These are phyloP conservation scores for Hymenoscyphus infarciens DNA, from an alignment of 2,329 filamentous ascomycete genomes.

Conservation along the genomic window DNA sequence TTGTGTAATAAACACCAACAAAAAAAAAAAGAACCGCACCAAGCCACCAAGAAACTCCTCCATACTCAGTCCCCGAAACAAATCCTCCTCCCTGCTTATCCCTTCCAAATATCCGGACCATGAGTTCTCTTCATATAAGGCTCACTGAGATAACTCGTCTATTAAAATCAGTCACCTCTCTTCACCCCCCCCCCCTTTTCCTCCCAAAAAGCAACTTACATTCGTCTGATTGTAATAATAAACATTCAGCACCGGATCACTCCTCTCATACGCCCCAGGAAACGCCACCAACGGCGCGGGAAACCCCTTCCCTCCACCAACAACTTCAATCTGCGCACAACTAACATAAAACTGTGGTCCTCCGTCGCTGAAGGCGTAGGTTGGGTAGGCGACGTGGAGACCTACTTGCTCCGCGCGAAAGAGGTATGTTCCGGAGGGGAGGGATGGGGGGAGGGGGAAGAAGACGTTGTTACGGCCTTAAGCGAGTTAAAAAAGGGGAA, in stretches of 20 bases:
- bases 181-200: too few relatives aligned
- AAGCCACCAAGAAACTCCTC: too few relatives aligned
- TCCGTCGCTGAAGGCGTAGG: not conserved
- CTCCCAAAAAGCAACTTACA: not conserved
- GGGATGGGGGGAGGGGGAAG: not conserved
- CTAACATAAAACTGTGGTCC: not conserved
- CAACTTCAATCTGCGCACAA: slow-evolving; percentile 4
- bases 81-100: too few relatives aligned
- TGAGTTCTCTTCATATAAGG: not conserved
- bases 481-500: not conserved
- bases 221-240: not conserved
- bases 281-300: not conserved
- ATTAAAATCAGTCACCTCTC: too few relatives aligned
- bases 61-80: too few relatives aligned
- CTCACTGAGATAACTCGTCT: slow-evolving; percentile 2
- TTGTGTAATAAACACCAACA: too few relatives aligned
- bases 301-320: not conserved
- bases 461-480: not conserved
- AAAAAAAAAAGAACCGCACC: too few relatives aligned
- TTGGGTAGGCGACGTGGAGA: not conserved
- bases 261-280: not conserved
- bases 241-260: not conserved
- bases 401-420: slow-evolving; percentile 6
- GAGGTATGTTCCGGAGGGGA: slow-evolving; percentile 3
- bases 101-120: not conserved